phyloP scores from a whole-genome alignment of 176 grass and related monocot species.

The Ensete ventricosum region DNA sequence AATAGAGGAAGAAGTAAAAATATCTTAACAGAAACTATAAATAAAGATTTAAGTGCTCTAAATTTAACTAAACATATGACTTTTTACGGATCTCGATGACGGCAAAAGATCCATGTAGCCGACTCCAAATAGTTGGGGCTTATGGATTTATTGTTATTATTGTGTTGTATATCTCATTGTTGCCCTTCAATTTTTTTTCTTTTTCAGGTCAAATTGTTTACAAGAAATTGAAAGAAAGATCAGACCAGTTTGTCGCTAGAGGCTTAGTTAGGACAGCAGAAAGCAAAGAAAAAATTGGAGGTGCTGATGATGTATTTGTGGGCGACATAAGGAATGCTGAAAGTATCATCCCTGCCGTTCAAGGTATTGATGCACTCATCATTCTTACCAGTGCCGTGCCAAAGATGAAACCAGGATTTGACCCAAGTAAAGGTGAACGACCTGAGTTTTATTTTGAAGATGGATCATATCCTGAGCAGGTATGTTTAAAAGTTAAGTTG shows the following conservation, averaged over 20 bases:
- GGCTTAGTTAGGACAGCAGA: slow-evolving; percentile 66
- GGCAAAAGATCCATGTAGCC: no score
- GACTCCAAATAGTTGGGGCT: no score
- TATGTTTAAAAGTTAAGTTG: slow-evolving; percentile 16
- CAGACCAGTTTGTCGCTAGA: slow-evolving; percentile 36
- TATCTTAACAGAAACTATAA: no score
- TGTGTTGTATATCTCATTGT: not conserved
- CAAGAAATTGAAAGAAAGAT: slow-evolving; percentile 80
- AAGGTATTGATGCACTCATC: slow-evolving; percentile 73
- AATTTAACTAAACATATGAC: no score
- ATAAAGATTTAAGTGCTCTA: no score
- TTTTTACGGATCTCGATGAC: no score
- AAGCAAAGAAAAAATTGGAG: slow-evolving; percentile 57
- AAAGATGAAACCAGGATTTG: slow-evolving; percentile 82
- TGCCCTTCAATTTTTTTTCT: not conserved
- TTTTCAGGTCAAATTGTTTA: slow-evolving; percentile 72
- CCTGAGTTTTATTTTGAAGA: slow-evolving; percentile 94
- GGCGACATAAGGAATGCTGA: slow-evolving; percentile 58
- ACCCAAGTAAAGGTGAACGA: slow-evolving; percentile 63
- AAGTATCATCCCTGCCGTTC: slow-evolving; percentile 46
- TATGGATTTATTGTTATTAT: not conserved
- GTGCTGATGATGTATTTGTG: slow-evolving; percentile 54
- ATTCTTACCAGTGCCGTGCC: slow-evolving; percentile 84
- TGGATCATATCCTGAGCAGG: slow-evolving; percentile 63
- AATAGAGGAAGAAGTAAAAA: no score